Evolutionary conservation across 768 basidiomycete species (phyloP), one percentile per base, ranked within the genome.

Genomic region (Hypholoma fasciculare): DNA sequence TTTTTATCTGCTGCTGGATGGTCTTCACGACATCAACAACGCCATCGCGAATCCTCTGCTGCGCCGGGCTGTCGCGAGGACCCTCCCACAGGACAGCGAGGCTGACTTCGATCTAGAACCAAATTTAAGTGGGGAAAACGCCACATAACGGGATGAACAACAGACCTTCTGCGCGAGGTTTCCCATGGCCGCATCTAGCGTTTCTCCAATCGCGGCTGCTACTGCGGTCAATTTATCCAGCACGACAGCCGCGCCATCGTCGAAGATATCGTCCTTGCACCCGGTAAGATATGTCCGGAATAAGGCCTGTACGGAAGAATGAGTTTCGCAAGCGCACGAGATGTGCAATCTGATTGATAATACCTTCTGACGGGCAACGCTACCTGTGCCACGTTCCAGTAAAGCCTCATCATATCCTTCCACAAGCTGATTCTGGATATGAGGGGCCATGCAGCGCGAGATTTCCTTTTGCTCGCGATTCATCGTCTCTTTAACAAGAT

Each of bases 51-150:
- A 72, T 71, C 52, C 59, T 69, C 43, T 74, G 67, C 65, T 85
- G 82, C 30, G 67, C 66, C 9, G 80, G 79, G 67, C 78, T 78
- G 60, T 85, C 82, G 34, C 72, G 73, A 2, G 74, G 66, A 19
- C 76, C 80, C 66, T 86, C 84, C 85, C 85, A 87, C 7, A 87
- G 76, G 7, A 86, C 79, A 8, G 84, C 75, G 56, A 87, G 61
- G 62, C 76, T 83, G 61, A 85, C 82, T 69, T 65, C 50, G 39
- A 66, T 61, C 63, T 61, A 36, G 14, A 13, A 36, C 12, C 16
- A 60, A 60, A 23, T 26, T 30, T 23, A 42, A 42, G 13, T 14
- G 34, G 9, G 19, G 19, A 39, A 47, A 44, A 47, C 20, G 17
- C 36, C 49, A 36, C 40, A 20, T 47, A 44, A 12, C 39, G 23